A percentile compares a stretch with the other conserved stretches of the same genome.
These are phyloP conservation scores for Colletotrichum sp. DNA, from an alignment of 2,329 filamentous ascomycete species.

Conservation along the genomic window DNA sequence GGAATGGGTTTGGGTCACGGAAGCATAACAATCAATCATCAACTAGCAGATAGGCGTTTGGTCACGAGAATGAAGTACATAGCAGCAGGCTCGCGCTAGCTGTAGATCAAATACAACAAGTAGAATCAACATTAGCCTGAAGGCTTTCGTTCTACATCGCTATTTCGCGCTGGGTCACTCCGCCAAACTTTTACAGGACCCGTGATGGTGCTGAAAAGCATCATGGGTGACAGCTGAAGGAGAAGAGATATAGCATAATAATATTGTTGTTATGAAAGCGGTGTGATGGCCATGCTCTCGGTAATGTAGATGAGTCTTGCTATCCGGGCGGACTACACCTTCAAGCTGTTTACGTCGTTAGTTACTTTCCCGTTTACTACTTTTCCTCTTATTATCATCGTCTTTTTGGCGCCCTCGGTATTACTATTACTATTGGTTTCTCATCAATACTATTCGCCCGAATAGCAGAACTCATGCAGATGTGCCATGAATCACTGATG, in stretches of 20 bases:
- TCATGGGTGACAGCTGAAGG: not conserved
- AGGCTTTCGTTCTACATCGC: not conserved
- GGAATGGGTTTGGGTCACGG: not conserved
- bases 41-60: not conserved
- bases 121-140: not conserved
- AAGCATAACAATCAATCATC: not conserved
- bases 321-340: no score
- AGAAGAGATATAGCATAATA: not conserved
- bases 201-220: not conserved
- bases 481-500: not conserved
- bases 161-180: not conserved
- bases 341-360: no score
- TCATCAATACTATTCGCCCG: not conserved
- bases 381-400: not conserved
- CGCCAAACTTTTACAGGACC: not conserved
- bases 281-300: not conserved
- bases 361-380: not conserved
- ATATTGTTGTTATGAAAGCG: not conserved
- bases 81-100: not conserved
- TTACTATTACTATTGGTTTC: not conserved
- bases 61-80: not conserved
- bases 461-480: not conserved
- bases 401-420: not conserved
- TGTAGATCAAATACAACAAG: not conserved
- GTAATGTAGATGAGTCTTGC: no score